phyloP scores from a whole-genome alignment of 1,139 yeast genomes.

The Debaryomyces robertsiae region DNA sequence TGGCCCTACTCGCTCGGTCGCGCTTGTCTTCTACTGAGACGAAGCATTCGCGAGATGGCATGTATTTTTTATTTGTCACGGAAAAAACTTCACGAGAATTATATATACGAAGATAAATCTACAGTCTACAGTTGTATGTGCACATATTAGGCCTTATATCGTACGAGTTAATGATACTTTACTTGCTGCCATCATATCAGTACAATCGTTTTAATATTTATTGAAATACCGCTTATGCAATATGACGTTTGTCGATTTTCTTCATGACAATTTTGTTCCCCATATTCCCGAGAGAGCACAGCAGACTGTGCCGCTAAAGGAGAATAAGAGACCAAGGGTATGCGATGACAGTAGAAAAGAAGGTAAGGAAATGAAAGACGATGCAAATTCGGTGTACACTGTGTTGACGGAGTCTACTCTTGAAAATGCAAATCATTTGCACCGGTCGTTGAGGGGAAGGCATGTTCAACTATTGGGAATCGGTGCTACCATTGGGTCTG shows the following conservation, averaged over 20 bases:
- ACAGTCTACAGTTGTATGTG: too few species aligned
- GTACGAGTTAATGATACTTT: background rate
- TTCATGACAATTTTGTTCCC: conserved; percentile 24
- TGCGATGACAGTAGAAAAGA: background rate
- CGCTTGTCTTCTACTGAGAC: too few species aligned
- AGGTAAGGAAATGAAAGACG: conserved; percentile 8
- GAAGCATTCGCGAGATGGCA: too few species aligned
- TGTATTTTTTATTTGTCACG: too few species aligned
- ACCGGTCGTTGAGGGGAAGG: conserved; percentile 30
- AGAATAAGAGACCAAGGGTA: background rate
- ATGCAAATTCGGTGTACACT: conserved; percentile 18
- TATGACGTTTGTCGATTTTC: conserved; percentile 13
- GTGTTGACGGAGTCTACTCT: conserved; percentile 19
- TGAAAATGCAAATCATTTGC: conserved; percentile 18
- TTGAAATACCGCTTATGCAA: background rate
- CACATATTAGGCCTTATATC: background rate
- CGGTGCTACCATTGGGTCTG: conserved; percentile 54
- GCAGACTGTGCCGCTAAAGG: background rate
- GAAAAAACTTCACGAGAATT: too few species aligned
- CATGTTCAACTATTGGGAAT: conserved; percentile 54
- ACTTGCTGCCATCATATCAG: background rate
- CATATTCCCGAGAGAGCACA: conserved; percentile 17
- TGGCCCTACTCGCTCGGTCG: too few species aligned
- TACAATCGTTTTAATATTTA: background rate
- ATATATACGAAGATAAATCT: too few species aligned